Base-by-base conservation (phyloP, 176 grass and related monocot genomes). In the Juncus effusus region DNA sequence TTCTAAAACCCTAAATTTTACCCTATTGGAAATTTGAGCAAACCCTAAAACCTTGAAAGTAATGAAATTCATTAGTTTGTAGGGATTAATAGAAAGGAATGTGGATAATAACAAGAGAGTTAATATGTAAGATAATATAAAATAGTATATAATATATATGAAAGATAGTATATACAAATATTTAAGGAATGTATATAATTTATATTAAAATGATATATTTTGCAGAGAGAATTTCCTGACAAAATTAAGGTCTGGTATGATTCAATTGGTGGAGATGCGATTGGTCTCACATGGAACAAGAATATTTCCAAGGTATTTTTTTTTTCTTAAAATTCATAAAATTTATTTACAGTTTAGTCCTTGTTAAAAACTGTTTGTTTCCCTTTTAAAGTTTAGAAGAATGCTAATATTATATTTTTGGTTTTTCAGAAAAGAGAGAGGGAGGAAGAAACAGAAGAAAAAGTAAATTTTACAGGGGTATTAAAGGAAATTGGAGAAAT, bases 231-330 rank as follows among this genome's bases (percentile, higher is more conserved):
- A 59, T 89, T 97, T 61, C 80, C 82, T 47, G 67, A 59, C 39
- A 92, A 59, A 16, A 89, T 97, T 60, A 92, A 86, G 52, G 12
- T 92, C 42, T 97, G 94, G 94, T 86, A 86, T 70, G 94, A 88
- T 77, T 86, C 77, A 42, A 37, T 97, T 62, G 94, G 94, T 73
- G 94, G 94, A 69, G 94, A 97, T 4, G 80, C 76, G 13, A 58
- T 97, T 73, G 88, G 94, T 76, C 72, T 97, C 77, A 97, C 94
- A 6, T 97, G 94, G 88, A 75, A 86, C 77, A 89, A 86, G 59
- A 79, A 65, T 10, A 36, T 57, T 69, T 62, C 80, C 3, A 97
- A 86, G 88, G 93, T 92, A 87, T 65, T 61, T 6, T 38, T 54
- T 16, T 28, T 35, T 40, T n/a, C 62, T 13, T 40, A 55, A 38